Base-by-base conservation (phyloP, 1,284 basidiomycete genomes). In the Calocybe gambosa region DNA sequence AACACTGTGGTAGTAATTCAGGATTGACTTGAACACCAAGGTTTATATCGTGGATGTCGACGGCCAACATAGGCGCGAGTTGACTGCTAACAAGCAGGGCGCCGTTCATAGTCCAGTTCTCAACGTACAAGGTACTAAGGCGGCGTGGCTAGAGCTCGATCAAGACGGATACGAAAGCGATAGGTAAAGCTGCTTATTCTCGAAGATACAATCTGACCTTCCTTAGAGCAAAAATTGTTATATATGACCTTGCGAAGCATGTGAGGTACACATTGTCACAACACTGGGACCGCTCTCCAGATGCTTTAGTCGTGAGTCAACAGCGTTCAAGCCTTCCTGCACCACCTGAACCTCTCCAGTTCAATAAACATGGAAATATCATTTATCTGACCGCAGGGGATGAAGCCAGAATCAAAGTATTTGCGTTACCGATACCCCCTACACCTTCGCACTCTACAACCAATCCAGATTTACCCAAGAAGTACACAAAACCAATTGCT, bases 91-190 rank as follows among this genome's bases (percentile, higher is more conserved):
- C 5, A 73, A 75, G 33, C 90, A 93, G 62, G 93, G 90, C 21
- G 92, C 92, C 2, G 85, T 82, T 3, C 80, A 78, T 55, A 73
- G 65, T 28, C 82, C 90, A 0, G 74, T 78, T 1, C 82, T 93
- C 60, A 87, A 73, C 53, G 66, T 69, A 2, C 67, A 78, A 31
- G 88, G 84, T 0, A 75, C 74, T 45, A 88, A 86, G 63, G 78
- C 81, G 1, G 90, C 87, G 0, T 96, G 93, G 93, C 67, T 89
- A 33, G 85, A 96, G 64, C 77, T 93, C 53, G 81, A 83, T 39
- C 62, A 86, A 59, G 91, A 96, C 58, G 93, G 92, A 0, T 87
- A 93, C 58, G 93, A 96, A 65, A 77, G 85, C 42, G 88, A 89
- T 60, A 76, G 82, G 85, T 80, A 51, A 25, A 34, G 4, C 31